A percentile compares a stretch with the other conserved stretches of the same genome.
Evolutionary conservation across 768 basidiomycete species (phyloP).

Genomic region (Saitozyma sp.): DNA sequence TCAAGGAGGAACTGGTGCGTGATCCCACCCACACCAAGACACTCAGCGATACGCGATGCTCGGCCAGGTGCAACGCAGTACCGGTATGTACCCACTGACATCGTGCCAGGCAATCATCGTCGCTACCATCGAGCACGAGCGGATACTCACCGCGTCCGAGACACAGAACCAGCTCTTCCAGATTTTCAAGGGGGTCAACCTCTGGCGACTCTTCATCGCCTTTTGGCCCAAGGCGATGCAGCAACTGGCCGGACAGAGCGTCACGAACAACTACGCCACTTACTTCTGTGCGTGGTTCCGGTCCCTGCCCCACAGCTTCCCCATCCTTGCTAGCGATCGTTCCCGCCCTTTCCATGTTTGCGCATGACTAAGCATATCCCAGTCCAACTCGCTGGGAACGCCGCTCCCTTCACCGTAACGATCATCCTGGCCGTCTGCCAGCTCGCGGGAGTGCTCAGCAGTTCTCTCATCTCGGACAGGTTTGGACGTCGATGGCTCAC

Average conservation of each 20-base stretch:
- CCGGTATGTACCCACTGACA: too few species aligned
- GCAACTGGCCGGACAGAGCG: conserved; percentile 13
- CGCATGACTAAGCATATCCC: too few species aligned
- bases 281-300: conserved; percentile 13
- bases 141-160: not conserved
- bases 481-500: conserved; percentile 13
- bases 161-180: not conserved
- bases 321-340: too few species aligned
- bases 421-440: conserved; percentile 15
- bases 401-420: conserved; percentile 15
- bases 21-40: too few species aligned
- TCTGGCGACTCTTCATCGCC: conserved; percentile 17
- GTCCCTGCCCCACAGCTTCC: too few species aligned
- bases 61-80: too few species aligned
- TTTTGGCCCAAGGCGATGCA: conserved; percentile 19
- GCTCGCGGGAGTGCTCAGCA: conserved; percentile 5
- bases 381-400: conserved; percentile 24
- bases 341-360: too few species aligned
- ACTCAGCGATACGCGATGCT: too few species aligned
- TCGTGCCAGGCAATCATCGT: conserved; percentile 3
- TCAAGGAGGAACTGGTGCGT: conserved; percentile 5
- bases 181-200: conserved; percentile 16
- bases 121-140: conserved; percentile 18
- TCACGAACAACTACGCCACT: conserved; percentile 19
- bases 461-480: conserved; percentile 5